phyloP scores from a whole-genome alignment of 805 yeast genomes.

The Hermanozyma aechmeae region DNA sequence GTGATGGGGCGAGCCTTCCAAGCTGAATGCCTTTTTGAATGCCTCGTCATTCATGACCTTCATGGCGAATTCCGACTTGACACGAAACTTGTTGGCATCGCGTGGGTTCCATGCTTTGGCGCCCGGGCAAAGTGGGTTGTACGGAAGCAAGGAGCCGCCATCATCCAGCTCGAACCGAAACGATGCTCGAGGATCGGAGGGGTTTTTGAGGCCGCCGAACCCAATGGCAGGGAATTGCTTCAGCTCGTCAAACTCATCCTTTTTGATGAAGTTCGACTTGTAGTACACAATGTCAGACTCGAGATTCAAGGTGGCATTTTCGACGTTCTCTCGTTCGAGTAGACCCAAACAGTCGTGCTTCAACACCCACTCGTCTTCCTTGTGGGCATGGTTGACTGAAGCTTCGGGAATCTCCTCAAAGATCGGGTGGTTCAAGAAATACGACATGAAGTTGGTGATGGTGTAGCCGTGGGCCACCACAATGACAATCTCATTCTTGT shows the following conservation, averaged over 20 bases:
- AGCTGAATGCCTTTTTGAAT: slow-evolving; percentile 21
- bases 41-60: slow-evolving; percentile 30
- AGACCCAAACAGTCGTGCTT: slow-evolving; percentile 24
- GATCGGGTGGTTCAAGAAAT: slow-evolving; percentile 34
- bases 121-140: slow-evolving; percentile 27
- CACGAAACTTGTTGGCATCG: slow-evolving; percentile 14
- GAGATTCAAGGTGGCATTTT: slow-evolving; percentile 23
- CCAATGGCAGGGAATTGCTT: slow-evolving; percentile 9
- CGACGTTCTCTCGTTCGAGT: slow-evolving; percentile 13
- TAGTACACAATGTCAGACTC: slow-evolving; percentile 35
- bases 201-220: slow-evolving; percentile 5
- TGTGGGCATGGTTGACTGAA: slow-evolving; percentile 22
- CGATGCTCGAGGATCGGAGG: slow-evolving; percentile 15
- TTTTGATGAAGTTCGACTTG: slow-evolving; percentile 32
- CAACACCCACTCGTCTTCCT: slow-evolving; percentile 20
- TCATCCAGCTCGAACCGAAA: slow-evolving; percentile 18
- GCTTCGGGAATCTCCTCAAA: slow-evolving; percentile 37
- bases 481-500: slow-evolving; percentile 22
- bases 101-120: slow-evolving; percentile 33
- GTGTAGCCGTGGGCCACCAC: slow-evolving; percentile 35
- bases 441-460: slow-evolving; percentile 27
- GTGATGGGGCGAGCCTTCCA: slow-evolving; percentile 21
- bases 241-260: slow-evolving; percentile 17
- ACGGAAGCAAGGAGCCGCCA: slow-evolving; percentile 3
- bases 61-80: slow-evolving; percentile 24